These are phyloP conservation scores for Coix lacrymajobi DNA, from an alignment of 176 grass and related monocot species.

Conservation along the genomic window DNA sequence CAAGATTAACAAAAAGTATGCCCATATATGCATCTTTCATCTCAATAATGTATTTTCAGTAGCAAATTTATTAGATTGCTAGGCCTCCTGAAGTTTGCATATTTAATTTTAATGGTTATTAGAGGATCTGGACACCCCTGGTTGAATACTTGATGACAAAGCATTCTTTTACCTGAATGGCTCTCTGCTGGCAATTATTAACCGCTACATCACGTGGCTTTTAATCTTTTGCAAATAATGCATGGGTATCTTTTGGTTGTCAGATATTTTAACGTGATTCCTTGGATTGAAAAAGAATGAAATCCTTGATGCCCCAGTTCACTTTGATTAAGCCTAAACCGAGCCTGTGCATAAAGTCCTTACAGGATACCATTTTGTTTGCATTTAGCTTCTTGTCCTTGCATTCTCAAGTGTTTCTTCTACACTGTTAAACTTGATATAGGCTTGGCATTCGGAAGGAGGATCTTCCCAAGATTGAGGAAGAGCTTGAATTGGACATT, in stretches of 20 bases:
- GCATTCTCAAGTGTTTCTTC: constrained; percentile 2
- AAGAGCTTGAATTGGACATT: constrained; percentile 73
- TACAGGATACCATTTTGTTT: background rate
- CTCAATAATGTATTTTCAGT: background rate
- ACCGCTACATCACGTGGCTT: too few relatives aligned
- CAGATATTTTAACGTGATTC: too few relatives aligned
- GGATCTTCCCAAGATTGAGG: constrained; percentile 85
- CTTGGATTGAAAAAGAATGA: too few relatives aligned
- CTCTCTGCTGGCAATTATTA: too few relatives aligned
- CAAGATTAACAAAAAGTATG: constrained; percentile 91
- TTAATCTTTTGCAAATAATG: too few relatives aligned
- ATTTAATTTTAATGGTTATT: too few relatives aligned
- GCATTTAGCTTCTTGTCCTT: background rate
- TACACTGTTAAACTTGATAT: constrained; percentile 31
- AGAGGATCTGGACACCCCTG: too few relatives aligned
- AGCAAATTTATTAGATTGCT: too few relatives aligned
- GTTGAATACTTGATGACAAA: too few relatives aligned
- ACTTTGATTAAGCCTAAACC: background rate
- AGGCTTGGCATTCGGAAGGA: constrained; percentile 81
- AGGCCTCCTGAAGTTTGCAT: too few relatives aligned
- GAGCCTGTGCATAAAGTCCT: background rate
- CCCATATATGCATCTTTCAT: background rate
- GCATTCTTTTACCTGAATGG: too few relatives aligned
- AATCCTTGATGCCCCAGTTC: background rate
- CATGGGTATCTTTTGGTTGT: too few relatives aligned